Evolutionary conservation across 2,329 filamentous ascomycete species (phyloP).

Genomic region (Teratosphaeria epicoccoides): DNA sequence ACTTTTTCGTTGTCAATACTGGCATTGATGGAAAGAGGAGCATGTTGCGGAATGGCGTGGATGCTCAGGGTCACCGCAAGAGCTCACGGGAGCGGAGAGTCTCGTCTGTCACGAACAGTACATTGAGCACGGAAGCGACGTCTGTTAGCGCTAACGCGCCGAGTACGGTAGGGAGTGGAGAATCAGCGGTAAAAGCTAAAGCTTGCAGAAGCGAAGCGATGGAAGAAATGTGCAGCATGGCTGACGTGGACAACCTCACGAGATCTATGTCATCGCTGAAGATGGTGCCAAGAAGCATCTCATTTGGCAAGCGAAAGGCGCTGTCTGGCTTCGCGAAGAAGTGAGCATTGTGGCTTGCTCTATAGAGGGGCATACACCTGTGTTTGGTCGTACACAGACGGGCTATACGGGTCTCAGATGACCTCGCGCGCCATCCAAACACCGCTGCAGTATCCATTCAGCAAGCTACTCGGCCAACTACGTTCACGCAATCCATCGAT

Average conservation of each 20-base stretch:
- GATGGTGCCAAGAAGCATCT: conserved; percentile 17
- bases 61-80: conserved; percentile 22
- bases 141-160: conserved; percentile 5
- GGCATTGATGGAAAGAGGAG: conserved; percentile 81
- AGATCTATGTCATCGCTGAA: conserved; percentile 13
- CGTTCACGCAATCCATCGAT: no score
- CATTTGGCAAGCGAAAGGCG: conserved; percentile 11
- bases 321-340: conserved; percentile 8
- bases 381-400: no score
- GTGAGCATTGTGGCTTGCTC: conserved; percentile 1
- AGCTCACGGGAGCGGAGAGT: conserved; percentile 21
- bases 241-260: conserved; percentile 10
- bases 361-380: no score
- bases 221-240: background rate
- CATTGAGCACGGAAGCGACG: conserved; percentile 14
- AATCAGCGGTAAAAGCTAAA: background rate
- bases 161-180: background rate
- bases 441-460: no score
- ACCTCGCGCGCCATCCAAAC: no score
- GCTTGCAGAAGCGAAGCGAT: background rate
- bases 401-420: no score
- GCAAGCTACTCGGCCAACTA: no score
- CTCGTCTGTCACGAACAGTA: conserved; percentile 10
- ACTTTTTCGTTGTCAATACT: conserved; percentile 75
- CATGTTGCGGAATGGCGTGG: conserved; percentile 53